Conservation (phyloP, 2,329 filamentous ascomycete genomes). For the Ceratocystis papillata region DNA sequence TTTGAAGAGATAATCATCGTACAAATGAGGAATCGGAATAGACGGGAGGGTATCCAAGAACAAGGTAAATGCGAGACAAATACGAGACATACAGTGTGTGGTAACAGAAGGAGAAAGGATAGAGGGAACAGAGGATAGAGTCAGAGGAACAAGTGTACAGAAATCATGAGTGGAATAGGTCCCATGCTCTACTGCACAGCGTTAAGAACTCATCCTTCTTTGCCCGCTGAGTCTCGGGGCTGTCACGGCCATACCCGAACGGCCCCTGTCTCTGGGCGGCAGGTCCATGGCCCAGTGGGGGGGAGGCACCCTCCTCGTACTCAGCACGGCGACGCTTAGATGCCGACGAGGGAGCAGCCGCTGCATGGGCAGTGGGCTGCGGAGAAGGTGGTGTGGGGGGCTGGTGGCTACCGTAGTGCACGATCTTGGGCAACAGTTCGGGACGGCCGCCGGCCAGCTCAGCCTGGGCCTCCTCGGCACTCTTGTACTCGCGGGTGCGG, state of each 20-base stretch:
- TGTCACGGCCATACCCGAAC: slow-evolving; percentile 72
- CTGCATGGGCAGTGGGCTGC: slow-evolving; percentile 39
- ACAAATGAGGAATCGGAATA: slow-evolving; percentile 11
- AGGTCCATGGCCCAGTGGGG: slow-evolving; percentile 68
- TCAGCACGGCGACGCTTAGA: slow-evolving; percentile 71
- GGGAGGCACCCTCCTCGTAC: slow-evolving; percentile 85
- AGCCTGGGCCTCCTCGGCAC: slow-evolving; percentile 88
- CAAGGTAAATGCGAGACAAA: slow-evolving; percentile 34
- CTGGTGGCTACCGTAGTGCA: slow-evolving; percentile 91
- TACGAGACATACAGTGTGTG: slow-evolving; percentile 26
- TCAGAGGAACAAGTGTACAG: not conserved
- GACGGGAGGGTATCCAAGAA: slow-evolving; percentile 15
- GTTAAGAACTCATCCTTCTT: slow-evolving; percentile 91
- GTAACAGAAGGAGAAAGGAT: slow-evolving; percentile 20
- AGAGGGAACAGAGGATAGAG: not conserved
- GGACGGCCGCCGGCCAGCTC: slow-evolving; percentile 84
- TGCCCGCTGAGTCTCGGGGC: slow-evolving; percentile 65
- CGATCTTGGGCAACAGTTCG: slow-evolving; percentile 81
- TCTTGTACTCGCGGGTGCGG: slow-evolving; percentile 78
- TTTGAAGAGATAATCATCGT: slow-evolving; percentile 11
- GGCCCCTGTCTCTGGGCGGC: slow-evolving; percentile 52
- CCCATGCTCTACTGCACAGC: slow-evolving; percentile 84
- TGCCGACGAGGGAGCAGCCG: slow-evolving; percentile 40
- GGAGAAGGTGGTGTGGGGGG: slow-evolving; percentile 85
- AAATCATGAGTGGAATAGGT: slow-evolving; percentile 80